Percentiles rank a stretch among this genome's conserved stretches.
phyloP scores from a whole-genome alignment of 139 green algal species.

The Picocystis salinarum region DNA sequence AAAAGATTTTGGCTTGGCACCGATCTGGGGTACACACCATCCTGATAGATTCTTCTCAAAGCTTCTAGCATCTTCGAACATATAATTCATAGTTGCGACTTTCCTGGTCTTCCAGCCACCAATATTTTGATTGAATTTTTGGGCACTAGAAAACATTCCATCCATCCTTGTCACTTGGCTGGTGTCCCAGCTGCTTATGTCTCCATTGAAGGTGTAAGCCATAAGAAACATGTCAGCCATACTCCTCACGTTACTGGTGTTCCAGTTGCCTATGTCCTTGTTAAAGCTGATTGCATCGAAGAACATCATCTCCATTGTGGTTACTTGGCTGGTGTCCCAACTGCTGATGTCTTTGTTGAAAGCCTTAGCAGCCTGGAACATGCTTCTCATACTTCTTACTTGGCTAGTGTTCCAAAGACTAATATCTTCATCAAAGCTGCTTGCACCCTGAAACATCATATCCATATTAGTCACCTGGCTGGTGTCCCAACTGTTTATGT shows the following conservation, averaged over 20 bases:
- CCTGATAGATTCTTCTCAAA: too few relatives aligned
- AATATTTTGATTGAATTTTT: conserved; percentile 8
- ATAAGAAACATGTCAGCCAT: not conserved
- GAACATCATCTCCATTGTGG: not conserved
- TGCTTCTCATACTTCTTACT: conserved; percentile 9
- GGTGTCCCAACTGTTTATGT: conserved; percentile 2
- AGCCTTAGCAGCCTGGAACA: conserved; percentile 3
- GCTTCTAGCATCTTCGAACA: too few relatives aligned
- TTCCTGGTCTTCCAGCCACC: conserved; percentile 3
- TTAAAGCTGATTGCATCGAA: not conserved
- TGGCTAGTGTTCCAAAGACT: conserved; percentile 5
- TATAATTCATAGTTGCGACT: conserved; percentile 9
- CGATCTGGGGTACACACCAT: too few relatives aligned
- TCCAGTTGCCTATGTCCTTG: not conserved
- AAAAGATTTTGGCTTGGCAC: too few relatives aligned
- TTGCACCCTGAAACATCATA: conserved; percentile 1
- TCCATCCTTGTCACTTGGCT: conserved; percentile 8
- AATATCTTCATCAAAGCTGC: conserved; percentile 4
- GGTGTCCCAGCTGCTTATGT: conserved; percentile 5
- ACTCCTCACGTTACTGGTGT: not conserved
- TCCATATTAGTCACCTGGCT: conserved; percentile 1
- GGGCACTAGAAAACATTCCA: conserved; percentile 4
- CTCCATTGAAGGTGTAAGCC: not conserved
- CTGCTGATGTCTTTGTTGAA: conserved; percentile 10
- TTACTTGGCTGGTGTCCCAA: not conserved